Conservation (phyloP, 208 protist genomes). For the Leishmania braziliensis region DNA sequence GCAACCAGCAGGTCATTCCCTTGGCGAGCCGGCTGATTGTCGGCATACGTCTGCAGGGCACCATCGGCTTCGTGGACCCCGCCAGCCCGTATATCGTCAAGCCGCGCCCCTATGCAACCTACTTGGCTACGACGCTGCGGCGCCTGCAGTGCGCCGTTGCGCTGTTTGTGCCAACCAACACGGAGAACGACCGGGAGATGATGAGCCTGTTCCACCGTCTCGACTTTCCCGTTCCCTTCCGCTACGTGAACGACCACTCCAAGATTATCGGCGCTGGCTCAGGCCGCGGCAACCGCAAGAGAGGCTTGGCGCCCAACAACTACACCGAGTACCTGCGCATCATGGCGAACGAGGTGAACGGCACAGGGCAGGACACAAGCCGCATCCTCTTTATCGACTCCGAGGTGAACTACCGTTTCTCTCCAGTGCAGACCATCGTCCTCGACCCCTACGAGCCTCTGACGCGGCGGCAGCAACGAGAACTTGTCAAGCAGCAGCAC, state of each 20-base stretch:
- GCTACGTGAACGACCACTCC: conserved; percentile 48
- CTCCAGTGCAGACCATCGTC: conserved; percentile 65
- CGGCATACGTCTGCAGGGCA: conserved; percentile 70
- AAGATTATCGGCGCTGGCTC: conserved; percentile 26
- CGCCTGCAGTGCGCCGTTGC: conserved; percentile 72
- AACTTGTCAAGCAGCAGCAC: conserved; percentile 23
- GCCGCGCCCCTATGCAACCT: conserved; percentile 71
- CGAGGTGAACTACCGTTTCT: conserved; percentile 84
- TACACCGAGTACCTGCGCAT: conserved; percentile 64
- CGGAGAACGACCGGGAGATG: conserved; percentile 29
- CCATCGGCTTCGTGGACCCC: conserved; percentile 55
- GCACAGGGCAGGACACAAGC: conserved; percentile 22
- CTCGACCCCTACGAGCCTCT: conserved; percentile 67
- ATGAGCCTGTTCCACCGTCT: conserved; percentile 39
- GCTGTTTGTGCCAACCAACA: conserved; percentile 45
- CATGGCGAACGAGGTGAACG: conserved; percentile 37
- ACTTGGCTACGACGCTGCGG: conserved; percentile 66
- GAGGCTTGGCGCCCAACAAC: conserved; percentile 42
- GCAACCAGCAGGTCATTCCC: conserved; percentile 41
- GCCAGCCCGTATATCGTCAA: conserved; percentile 34
- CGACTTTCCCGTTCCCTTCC: conserved; percentile 58
- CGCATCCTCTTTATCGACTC: conserved; percentile 85
- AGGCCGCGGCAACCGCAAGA: conserved; percentile 29
- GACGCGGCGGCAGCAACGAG: conserved; percentile 45
- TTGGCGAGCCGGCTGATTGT: conserved; percentile 54